A percentile compares a stretch with the other conserved stretches of the same genome.
Conservation (phyloP, 1,284 basidiomycete species). For the Ceratobasidium sp. region DNA sequence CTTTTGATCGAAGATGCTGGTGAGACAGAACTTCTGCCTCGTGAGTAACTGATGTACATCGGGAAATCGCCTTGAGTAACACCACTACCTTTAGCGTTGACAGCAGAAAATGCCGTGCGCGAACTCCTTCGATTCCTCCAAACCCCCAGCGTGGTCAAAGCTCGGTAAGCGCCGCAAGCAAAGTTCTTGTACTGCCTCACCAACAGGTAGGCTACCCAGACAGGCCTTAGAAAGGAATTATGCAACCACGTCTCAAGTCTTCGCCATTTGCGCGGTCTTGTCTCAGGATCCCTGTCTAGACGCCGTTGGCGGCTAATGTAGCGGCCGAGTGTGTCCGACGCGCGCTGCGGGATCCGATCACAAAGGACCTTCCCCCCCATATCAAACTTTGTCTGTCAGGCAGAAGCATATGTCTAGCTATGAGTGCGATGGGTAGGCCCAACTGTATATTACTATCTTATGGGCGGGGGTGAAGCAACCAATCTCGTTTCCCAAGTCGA, state of each 20-base stretch:
- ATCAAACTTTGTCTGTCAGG: neutral
- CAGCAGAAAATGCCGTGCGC: too few species aligned
- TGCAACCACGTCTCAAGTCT: slow-evolving; percentile 3
- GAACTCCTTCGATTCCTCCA: too few species aligned
- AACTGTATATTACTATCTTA: neutral
- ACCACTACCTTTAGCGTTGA: neutral
- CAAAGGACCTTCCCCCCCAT: neutral
- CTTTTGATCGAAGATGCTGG: slow-evolving; percentile 10
- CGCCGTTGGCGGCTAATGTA: slow-evolving; percentile 1
- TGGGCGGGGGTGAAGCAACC: neutral
- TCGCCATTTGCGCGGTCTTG: slow-evolving; percentile 3
- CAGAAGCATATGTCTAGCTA: slow-evolving; percentile 7
- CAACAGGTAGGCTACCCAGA: neutral
- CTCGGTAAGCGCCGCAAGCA: too few species aligned
- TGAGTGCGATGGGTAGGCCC: slow-evolving; percentile 8
- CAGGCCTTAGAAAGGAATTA: neutral
- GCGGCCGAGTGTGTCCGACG: slow-evolving; percentile 18
- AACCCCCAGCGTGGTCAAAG: too few species aligned
- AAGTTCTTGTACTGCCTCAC: neutral
- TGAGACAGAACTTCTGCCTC: neutral
- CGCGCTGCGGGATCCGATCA: slow-evolving; percentile 30
- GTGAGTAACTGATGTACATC: neutral
- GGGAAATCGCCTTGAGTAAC: neutral
- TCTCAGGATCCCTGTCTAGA: slow-evolving; percentile 10
- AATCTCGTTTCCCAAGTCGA: neutral